These are phyloP conservation scores for Fusarium cyanostomum DNA, from an alignment of 2,329 filamentous ascomycete genomes.

Conservation along the genomic window DNA sequence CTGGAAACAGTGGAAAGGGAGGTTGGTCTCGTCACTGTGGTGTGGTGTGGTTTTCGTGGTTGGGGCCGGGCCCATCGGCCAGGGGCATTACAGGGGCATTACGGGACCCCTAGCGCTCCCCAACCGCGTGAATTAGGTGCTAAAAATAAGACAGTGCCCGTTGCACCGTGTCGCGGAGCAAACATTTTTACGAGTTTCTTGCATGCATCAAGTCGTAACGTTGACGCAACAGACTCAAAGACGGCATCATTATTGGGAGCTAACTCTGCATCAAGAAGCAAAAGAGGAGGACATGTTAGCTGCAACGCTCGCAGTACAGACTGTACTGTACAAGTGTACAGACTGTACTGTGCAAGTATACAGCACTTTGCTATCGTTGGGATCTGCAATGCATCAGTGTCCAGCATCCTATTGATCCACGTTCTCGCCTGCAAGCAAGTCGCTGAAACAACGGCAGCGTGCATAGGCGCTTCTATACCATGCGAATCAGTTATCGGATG, in stretches of 20 bases:
- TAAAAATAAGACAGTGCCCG: slow-evolving; percentile 9
- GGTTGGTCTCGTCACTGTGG: slow-evolving; percentile 23
- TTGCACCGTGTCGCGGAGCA: slow-evolving; percentile 8
- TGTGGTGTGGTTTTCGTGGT: background rate
- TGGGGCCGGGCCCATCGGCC: background rate
- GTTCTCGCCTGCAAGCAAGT: background rate
- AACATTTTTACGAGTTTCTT: slow-evolving; percentile 1
- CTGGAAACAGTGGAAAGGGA: slow-evolving; percentile 37
- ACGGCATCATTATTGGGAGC: background rate
- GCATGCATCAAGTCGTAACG: slow-evolving; percentile 1
- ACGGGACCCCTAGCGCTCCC: background rate
- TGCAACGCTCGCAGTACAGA: background rate
- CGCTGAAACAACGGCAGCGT: slow-evolving; percentile 6
- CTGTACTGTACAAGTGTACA: no score
- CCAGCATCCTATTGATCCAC: slow-evolving; percentile 5
- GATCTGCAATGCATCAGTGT: background rate
- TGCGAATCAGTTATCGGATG: background rate
- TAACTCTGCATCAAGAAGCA: no score
- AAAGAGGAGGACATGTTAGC: background rate
- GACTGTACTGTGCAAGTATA: no score
- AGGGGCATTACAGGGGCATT: background rate
- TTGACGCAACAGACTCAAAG: slow-evolving; percentile 1
- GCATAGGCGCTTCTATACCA: background rate
- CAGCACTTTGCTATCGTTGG: no score
- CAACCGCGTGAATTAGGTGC: slow-evolving; percentile 2